A percentile compares a stretch with the other conserved stretches of the same genome.
phyloP scores from a whole-genome alignment of 768 basidiomycete species.

The Leccinellum luteum region DNA sequence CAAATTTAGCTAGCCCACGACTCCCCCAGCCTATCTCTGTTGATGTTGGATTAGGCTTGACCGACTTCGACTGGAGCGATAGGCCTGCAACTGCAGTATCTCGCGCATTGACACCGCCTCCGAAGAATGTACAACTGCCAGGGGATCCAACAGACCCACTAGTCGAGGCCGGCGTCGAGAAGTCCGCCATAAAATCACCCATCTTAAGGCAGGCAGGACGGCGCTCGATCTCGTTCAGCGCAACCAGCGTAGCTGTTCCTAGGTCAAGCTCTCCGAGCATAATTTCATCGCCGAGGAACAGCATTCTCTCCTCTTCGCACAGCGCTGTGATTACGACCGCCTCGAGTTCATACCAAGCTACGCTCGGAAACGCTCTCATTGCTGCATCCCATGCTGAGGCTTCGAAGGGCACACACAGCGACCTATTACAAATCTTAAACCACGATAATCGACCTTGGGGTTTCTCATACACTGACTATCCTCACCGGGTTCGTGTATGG shows the following conservation, averaged over 20 bases:
- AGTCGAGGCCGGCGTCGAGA: slow-evolving; percentile 32
- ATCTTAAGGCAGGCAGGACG: slow-evolving; percentile 52
- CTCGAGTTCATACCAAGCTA: slow-evolving; percentile 47
- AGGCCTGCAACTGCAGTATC: slow-evolving; percentile 15
- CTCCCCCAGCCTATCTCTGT: slow-evolving; percentile 53
- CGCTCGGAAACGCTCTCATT: slow-evolving; percentile 85
- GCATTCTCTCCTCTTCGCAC: slow-evolving; percentile 34
- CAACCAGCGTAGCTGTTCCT: slow-evolving; percentile 27
- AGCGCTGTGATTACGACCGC: slow-evolving; percentile 22
- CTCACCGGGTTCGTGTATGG: slow-evolving; percentile 80
- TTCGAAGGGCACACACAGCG: slow-evolving; percentile 84
- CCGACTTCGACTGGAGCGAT: slow-evolving; percentile 52
- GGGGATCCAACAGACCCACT: slow-evolving; percentile 13
- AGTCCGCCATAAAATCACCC: slow-evolving; percentile 33
- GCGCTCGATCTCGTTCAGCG: slow-evolving; percentile 68
- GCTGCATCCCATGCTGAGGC: slow-evolving; percentile 96
- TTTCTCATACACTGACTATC: slow-evolving; percentile 81
- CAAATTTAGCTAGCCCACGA: slow-evolving; percentile 47
- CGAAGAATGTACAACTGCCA: slow-evolving; percentile 13
- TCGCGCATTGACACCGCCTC: slow-evolving; percentile 20
- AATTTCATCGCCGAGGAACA: slow-evolving; percentile 53
- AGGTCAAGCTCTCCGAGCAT: slow-evolving; percentile 45
- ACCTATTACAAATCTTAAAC: slow-evolving; percentile 89
- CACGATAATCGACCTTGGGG: slow-evolving; percentile 89
- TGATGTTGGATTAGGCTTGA: slow-evolving; percentile 55